A percentile compares a stretch with the other conserved stretches of the same genome.
These are phyloP conservation scores for Zygoascus biomembranicola DNA, from an alignment of 805 yeast species.

Conservation along the genomic window DNA sequence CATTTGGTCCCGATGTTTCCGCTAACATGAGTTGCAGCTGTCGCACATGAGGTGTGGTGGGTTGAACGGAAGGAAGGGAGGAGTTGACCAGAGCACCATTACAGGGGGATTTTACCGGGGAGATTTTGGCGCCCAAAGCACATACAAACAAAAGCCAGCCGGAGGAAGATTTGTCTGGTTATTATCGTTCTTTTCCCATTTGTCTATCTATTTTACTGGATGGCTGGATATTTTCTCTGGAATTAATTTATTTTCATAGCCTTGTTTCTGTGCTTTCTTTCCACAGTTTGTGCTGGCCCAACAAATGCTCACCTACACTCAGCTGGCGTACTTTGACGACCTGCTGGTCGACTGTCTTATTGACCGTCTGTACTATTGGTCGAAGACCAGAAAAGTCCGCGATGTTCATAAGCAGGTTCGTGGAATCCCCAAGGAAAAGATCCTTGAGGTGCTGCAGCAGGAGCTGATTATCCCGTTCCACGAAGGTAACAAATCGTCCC, in stretches of 20 bases:
- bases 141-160: no score
- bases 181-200: no score
- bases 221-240: no score
- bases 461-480: constrained; percentile 9
- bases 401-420: constrained; percentile 18
- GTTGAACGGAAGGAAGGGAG: background rate
- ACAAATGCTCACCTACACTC: constrained; percentile 17
- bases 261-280: background rate
- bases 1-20: background rate
- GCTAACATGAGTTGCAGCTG: background rate
- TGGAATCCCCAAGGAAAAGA: constrained; percentile 13
- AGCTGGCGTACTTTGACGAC: constrained; percentile 24
- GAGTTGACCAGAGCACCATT: background rate
- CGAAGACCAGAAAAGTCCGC: constrained; percentile 22
- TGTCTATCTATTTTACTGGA: no score
- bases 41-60: background rate
- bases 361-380: constrained; percentile 26
- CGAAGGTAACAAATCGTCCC: background rate
- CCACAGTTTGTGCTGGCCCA: background rate
- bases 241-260: background rate
- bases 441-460: constrained; percentile 10
- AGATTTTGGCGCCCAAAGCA: no score
- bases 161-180: no score
- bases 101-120: no score
- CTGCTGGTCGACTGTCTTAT: constrained; percentile 23